Evolutionary conservation across 2,329 filamentous ascomycete species (phyloP), one percentile per base, ranked within the genome.

Genomic region (Diaporthe batatas): DNA sequence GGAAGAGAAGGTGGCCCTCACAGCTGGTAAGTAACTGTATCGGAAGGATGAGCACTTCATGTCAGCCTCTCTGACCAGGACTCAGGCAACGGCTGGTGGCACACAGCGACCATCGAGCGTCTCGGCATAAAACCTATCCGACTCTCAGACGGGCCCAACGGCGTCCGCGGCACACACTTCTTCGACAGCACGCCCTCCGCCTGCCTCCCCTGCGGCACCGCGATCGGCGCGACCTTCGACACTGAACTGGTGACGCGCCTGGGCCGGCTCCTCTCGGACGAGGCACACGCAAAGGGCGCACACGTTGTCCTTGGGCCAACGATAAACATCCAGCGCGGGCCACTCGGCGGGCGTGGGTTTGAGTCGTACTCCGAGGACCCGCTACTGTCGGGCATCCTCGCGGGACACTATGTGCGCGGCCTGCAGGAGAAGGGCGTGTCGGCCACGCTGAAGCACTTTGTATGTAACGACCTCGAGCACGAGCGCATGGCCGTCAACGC

Each of bases 261-360:
- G 25, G 91, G 91, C 16, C 81, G 84, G 18, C 82, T 90, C 23
- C 86, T 92, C 72, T 91, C 87, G n/a, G 85, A 89, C 32, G 91
- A 83, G 57, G 77, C 80, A 0, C 76, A 77, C 18, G 78, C 76
- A 68, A 95, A 95, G 82, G 92, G 91, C 67, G 88, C 92, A 11
- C 91, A 94, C 76, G 88, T 93, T 21, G 89, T 92, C 76, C 85
- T 95, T 12, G 93, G 92, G 2, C 93, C 93, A 0, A 88, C 86
- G 0, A 84, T 87, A 49, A 87, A 83, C 76, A 86, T 86, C 49
- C 84, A 86, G 53, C 82, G 85, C 6, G 83, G 83, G 16, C 86
- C 85, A 0, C 80, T 87, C 0, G 85, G 85, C 8, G 86, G 86
- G 5, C 82, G 86, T 42, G 84, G 84, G 54, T 87, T 87, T 73